Conservation (phyloP, 768 basidiomycete genomes). For the Trametes sanguinea region DNA sequence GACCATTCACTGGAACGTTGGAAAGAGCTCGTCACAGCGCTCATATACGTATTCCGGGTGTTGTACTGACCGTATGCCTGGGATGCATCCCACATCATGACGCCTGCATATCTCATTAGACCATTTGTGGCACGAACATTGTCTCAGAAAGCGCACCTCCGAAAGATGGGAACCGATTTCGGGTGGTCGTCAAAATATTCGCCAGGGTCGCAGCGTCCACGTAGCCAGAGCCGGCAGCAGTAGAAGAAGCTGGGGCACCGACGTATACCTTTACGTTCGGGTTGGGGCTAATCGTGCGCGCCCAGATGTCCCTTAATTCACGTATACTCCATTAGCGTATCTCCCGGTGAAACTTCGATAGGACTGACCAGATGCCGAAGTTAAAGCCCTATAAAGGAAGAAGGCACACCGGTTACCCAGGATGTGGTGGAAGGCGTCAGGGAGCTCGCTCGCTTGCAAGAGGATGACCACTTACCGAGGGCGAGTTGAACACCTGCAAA, state of each 20-base stretch:
- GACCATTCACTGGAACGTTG: conserved; percentile 46
- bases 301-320: conserved; percentile 46
- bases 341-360: background rate
- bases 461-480: conserved; percentile 44
- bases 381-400: conserved; percentile 48
- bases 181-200: conserved; percentile 37
- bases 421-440: background rate
- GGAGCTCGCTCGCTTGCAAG: background rate
- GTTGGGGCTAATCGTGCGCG: conserved; percentile 43
- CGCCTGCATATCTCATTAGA: conserved; percentile 21
- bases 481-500: conserved; percentile 51
- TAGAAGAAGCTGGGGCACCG: conserved; percentile 43
- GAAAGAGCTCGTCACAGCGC: background rate
- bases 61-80: conserved; percentile 42
- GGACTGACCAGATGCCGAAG: conserved; percentile 36
- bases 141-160: conserved; percentile 31
- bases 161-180: conserved; percentile 44
- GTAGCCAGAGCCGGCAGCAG: conserved; percentile 46
- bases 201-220: conserved; percentile 35
- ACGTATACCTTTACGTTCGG: conserved; percentile 48
- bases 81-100: conserved; percentile 49
- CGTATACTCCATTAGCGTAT: conserved; percentile 7
- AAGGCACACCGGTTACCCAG: background rate
- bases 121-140: background rate
- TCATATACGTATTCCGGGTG: background rate